Evolutionary conservation across 768 basidiomycete genomes (phyloP), one percentile per base, ranked within the genome.

Genomic region (Pholiota microspora): DNA sequence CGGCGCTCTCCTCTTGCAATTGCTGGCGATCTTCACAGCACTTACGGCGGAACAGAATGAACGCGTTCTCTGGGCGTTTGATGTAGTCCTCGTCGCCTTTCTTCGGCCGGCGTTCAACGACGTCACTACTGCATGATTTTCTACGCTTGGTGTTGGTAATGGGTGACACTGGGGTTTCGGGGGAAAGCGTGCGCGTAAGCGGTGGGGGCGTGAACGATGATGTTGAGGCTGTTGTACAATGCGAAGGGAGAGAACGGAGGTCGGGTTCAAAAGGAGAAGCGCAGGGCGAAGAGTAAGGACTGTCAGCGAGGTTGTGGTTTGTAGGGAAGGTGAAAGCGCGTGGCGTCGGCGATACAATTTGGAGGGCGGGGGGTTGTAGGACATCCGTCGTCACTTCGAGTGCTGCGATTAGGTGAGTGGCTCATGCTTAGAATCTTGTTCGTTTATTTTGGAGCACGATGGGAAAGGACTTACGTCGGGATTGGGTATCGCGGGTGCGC

Each of bases 71-170:
- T 1, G 88, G 89, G 38, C 89, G 83, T 70, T 89, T 89, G 74
- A 91, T 83, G 65, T 91, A 91, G 69, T 88, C 87, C 46, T 87
- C 86, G 69, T 90, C 88, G 61, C 89, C 88, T 74, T 85, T 84
- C 71, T 75, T 82, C 57, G 85, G 80, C 55, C 80, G 70, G 59
- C 81, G 81, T 56, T 85, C 83, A 63, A 72, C 62, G 50, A 67
- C 72, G 68, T 76, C 75, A 64, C 68, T 76, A 63, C 71, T 71
- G 49, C 73, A 77, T 27, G 77, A 77, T 66, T 81, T 83, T 67
- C 81, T 76, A 48, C 81, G 81, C 64, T 79, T 78, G 62, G 76
- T 62, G 36, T 73, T 67, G 13, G 76, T 67, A 31, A 58, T 71
- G 67, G 58, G 77, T 62, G 57, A 71, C 62, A 65, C 69, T 67